Percentiles rank a stretch among this genome's conserved stretches.
Evolutionary conservation across 164 flowering plant species (phyloP).

Genomic region (Annona squamosa): DNA sequence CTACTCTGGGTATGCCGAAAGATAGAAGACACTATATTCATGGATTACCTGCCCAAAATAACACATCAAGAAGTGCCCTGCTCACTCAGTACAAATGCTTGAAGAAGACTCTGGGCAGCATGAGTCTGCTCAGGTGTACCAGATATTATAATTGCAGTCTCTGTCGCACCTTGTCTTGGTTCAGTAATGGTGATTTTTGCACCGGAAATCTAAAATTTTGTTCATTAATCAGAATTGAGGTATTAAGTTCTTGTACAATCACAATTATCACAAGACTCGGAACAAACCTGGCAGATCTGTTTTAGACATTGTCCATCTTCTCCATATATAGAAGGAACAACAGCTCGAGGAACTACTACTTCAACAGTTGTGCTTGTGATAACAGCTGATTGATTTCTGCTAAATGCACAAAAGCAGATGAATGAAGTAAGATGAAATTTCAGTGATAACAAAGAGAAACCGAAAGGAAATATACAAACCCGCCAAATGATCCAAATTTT

Average conservation of each 20-base stretch:
- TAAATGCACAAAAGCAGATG: slow-evolving; percentile 15
- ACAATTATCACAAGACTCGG: neutral
- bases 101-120: slow-evolving; percentile 98
- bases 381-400: slow-evolving; percentile 61
- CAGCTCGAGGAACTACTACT: slow-evolving; percentile 79
- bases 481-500: slow-evolving; percentile 56
- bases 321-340: slow-evolving; percentile 77
- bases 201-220: slow-evolving; percentile 73
- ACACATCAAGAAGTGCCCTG: slow-evolving; percentile 37
- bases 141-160: slow-evolving; percentile 72
- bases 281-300: slow-evolving; percentile 66
- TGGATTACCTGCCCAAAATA: slow-evolving; percentile 1
- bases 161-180: slow-evolving; percentile 72
- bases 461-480: slow-evolving; percentile 33
- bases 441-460: neutral
- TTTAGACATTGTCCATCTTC: slow-evolving; percentile 80
- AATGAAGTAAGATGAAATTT: neutral
- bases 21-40: neutral
- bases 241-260: neutral
- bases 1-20: neutral
- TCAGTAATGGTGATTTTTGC: slow-evolving; percentile 75
- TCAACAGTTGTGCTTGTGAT: slow-evolving; percentile 88
- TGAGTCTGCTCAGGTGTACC: slow-evolving; percentile 94
- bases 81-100: slow-evolving; percentile 89
- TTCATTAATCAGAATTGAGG: neutral